phyloP scores from a whole-genome alignment of 1,284 basidiomycete genomes.

The Tilletia setariae region DNA sequence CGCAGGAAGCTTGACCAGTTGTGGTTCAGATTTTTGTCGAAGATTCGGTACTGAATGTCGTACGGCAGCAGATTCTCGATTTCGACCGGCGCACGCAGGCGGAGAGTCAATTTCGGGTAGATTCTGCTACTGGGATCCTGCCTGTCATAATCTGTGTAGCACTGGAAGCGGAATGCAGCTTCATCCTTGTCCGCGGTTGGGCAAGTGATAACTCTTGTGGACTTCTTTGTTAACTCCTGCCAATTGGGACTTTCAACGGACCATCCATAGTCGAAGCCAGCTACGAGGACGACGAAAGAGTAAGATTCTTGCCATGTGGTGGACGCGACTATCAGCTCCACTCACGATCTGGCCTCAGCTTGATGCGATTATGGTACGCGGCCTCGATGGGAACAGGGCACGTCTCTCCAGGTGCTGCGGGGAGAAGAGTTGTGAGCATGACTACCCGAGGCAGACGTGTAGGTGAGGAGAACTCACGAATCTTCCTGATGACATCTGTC shows the following conservation, averaged over 20 bases:
- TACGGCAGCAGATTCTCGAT: conserved; percentile 94
- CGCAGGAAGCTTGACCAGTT: conserved; percentile 79
- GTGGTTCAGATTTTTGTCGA: conserved; percentile 90
- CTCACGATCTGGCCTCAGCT: conserved; percentile 76
- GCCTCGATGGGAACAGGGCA: conserved; percentile 89
- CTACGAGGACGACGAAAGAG: too few species aligned
- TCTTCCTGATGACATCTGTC: conserved; percentile 75
- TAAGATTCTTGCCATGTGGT: too few species aligned
- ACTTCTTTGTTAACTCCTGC: conserved; percentile 77
- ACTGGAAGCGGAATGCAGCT: conserved; percentile 92
- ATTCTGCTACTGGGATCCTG: conserved; percentile 61
- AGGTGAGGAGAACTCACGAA: conserved; percentile 55
- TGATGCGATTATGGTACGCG: conserved; percentile 76
- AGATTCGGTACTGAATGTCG: conserved; percentile 89
- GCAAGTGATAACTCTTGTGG: conserved; percentile 78
- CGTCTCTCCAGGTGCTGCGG: conserved; percentile 71
- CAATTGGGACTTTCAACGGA: conserved; percentile 76
- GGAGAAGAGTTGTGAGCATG: conserved; percentile 35
- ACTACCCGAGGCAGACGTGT: conserved; percentile 58
- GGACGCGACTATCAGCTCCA: neutral
- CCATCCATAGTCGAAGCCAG: conserved; percentile 94
- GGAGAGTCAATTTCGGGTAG: conserved; percentile 80
- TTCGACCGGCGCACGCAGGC: conserved; percentile 90
- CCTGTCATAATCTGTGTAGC: conserved; percentile 77
- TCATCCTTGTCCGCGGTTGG: conserved; percentile 76